These are phyloP conservation scores for Xylogone sp. DNA, from an alignment of 2,329 filamentous ascomycete genomes.

Conservation along the genomic window DNA sequence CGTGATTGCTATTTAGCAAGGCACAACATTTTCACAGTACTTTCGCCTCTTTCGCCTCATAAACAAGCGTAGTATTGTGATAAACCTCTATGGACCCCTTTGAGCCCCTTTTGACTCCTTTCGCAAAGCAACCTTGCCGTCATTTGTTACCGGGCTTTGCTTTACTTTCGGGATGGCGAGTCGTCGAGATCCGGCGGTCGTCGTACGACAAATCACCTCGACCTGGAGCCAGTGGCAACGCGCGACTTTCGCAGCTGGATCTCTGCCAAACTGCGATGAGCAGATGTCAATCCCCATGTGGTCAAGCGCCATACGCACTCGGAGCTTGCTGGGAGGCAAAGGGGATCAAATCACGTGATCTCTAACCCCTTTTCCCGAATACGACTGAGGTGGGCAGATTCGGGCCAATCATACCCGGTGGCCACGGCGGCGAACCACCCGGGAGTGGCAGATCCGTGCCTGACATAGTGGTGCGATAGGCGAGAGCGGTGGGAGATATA, in stretches of 20 bases:
- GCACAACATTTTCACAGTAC: too few relatives aligned
- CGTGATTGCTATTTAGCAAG: too few relatives aligned
- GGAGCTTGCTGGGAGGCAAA: neutral
- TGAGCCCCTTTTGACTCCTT: too few relatives aligned
- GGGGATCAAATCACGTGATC: neutral
- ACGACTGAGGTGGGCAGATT: neutral
- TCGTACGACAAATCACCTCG: neutral
- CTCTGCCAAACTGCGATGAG: neutral
- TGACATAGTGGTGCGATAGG: constrained; percentile 2
- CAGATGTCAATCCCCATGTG: neutral
- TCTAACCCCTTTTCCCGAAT: neutral
- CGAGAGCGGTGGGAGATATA: neutral
- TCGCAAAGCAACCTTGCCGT: too few relatives aligned
- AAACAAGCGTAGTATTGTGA: too few relatives aligned
- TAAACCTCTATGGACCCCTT: too few relatives aligned
- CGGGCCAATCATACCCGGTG: too few relatives aligned
- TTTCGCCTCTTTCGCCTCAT: too few relatives aligned
- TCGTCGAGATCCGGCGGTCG: neutral
- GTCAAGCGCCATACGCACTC: neutral
- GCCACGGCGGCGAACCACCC: neutral
- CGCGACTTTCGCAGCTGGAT: neutral
- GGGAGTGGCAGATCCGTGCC: neutral
- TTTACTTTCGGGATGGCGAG: too few relatives aligned
- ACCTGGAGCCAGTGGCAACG: too few relatives aligned
- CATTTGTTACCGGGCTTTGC: too few relatives aligned